phyloP scores from a whole-genome alignment of 352 stramenopile species.

The Pythium chondricola region DNA sequence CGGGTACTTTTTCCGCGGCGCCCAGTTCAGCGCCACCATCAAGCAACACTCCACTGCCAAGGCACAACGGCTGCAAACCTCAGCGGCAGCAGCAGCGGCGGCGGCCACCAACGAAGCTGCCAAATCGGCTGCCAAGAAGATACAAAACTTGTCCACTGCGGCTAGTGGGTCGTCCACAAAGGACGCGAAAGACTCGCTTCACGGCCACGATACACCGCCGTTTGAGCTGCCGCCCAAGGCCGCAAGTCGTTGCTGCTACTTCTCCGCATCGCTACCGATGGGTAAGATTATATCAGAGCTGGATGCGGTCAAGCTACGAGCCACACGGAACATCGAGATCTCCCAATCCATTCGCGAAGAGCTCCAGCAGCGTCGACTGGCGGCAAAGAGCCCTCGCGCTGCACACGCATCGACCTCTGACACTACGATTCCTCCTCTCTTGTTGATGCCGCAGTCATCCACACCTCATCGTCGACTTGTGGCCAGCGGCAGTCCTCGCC shows the following conservation, averaged over 20 bases:
- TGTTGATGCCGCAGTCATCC: no score
- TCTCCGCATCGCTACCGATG: conserved; percentile 50
- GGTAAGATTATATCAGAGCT: conserved; percentile 63
- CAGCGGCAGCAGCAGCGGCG: neutral
- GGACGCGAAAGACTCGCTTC: neutral
- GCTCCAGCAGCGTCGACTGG: no score
- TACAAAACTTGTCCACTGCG: conserved; percentile 31
- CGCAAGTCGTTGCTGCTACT: conserved; percentile 37
- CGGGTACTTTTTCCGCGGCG: conserved; percentile 63
- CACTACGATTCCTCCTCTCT: no score
- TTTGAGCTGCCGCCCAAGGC: conserved; percentile 45
- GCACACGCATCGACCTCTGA: no score
- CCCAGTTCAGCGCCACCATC: conserved; percentile 64
- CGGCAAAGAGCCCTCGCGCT: no score
- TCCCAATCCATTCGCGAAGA: conserved; percentile 59
- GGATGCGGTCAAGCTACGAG: conserved; percentile 53
- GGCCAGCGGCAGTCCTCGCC: conserved; percentile 23
- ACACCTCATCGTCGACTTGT: no score
- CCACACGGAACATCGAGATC: conserved; percentile 53
- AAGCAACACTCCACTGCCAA: conserved; percentile 28
- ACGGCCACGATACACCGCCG: conserved; percentile 12
- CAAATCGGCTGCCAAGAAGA: conserved; percentile 27
- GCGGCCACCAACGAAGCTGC: conserved; percentile 1
- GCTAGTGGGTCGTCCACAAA: neutral
- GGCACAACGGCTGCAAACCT: conserved; percentile 4